A percentile compares a stretch with the other conserved stretches of the same genome.
phyloP scores from a whole-genome alignment of 2,329 filamentous ascomycete species.

The Neonectria coccinea region DNA sequence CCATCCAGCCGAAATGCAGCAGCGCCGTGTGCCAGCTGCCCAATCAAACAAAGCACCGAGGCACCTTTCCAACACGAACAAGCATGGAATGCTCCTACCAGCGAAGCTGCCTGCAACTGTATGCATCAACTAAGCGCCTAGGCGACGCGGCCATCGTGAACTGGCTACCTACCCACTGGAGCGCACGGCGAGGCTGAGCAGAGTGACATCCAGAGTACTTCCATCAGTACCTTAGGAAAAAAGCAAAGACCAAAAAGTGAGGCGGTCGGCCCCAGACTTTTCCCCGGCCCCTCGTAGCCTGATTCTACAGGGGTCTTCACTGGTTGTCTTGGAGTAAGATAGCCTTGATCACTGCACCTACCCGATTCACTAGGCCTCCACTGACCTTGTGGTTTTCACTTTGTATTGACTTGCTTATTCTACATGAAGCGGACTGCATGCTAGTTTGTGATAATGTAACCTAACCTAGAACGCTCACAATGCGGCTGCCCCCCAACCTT shows the following conservation, averaged over 20 bases:
- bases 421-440: too few species aligned
- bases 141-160: background rate
- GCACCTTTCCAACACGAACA: constrained; percentile 2
- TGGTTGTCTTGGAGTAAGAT: background rate
- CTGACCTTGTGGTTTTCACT: background rate
- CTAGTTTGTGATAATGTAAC: background rate
- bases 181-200: constrained; percentile 13
- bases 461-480: background rate
- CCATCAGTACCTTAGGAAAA: background rate
- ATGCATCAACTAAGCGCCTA: background rate
- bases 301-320: constrained; percentile 1
- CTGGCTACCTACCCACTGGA: background rate
- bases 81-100: background rate
- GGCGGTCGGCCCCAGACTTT: constrained; percentile 1
- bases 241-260: constrained; percentile 4
- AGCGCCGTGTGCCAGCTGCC: background rate
- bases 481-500: background rate
- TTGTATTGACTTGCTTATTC: background rate
- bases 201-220: constrained; percentile 12
- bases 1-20: constrained; percentile 3
- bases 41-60: background rate
- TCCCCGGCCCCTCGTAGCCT: background rate
- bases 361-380: background rate
- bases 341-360: background rate
- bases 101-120: constrained; percentile 8